Evolutionary conservation across 352 stramenopile genomes (phyloP).

Genomic region (Phytopythium montanum): DNA sequence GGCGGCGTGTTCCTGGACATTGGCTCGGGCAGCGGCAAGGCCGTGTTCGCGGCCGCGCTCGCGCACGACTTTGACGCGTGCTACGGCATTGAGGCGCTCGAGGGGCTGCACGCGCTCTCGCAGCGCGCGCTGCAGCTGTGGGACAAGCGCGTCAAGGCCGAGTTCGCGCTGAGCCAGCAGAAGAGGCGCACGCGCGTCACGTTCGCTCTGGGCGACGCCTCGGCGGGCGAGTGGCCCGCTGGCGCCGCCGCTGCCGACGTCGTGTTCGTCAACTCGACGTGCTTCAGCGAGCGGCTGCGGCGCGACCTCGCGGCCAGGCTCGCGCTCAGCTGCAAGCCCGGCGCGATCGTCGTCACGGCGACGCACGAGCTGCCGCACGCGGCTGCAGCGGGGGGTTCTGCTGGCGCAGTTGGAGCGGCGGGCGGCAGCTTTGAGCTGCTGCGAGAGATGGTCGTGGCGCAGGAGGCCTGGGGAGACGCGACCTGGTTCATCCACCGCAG

Average conservation of each 20-base stretch:
- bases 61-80: conserved; percentile 84
- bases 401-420: background rate
- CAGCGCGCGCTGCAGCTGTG: conserved; percentile 48
- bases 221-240: conserved; percentile 63
- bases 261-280: conserved; percentile 90
- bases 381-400: background rate
- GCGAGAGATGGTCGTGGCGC: conserved; percentile 36
- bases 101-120: conserved; percentile 60
- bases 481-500: conserved; percentile 4
- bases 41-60: conserved; percentile 81
- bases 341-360: conserved; percentile 55
- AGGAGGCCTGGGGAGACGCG: conserved; percentile 52
- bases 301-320: conserved; percentile 43
- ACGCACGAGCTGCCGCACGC: conserved; percentile 39
- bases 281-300: conserved; percentile 75
- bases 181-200: conserved; percentile 70
- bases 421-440: conserved; percentile 40
- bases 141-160: conserved; percentile 50
- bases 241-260: conserved; percentile 42
- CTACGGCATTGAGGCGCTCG: conserved; percentile 88
- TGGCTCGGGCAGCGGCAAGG: conserved; percentile 84
- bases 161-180: conserved; percentile 35
- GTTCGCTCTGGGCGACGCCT: conserved; percentile 69
- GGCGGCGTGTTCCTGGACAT: conserved; percentile 87
- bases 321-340: conserved; percentile 39